phyloP scores from a whole-genome alignment of 306 rosid species.

The Cyamopsis tetragonoloba region DNA sequence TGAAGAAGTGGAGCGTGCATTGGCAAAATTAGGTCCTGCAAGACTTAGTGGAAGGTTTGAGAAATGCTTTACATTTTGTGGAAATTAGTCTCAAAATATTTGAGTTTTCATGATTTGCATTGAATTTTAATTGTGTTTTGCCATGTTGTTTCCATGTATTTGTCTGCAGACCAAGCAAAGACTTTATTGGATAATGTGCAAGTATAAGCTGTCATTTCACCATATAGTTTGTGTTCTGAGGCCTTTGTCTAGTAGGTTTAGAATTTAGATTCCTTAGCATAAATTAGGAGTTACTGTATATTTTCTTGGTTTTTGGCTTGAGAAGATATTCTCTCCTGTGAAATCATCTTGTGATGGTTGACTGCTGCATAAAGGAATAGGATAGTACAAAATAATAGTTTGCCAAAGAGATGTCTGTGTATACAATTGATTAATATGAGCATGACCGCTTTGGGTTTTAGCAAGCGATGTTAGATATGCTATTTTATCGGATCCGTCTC shows the following conservation, averaged over 20 bases:
- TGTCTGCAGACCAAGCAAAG: conserved; percentile 8
- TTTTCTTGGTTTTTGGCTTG: background rate
- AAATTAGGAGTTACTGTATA: background rate
- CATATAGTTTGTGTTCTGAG: conserved; percentile 1
- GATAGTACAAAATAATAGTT: background rate
- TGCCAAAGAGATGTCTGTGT: background rate
- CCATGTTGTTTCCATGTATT: conserved; percentile 6
- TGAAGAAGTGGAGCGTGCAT: conserved; percentile 95
- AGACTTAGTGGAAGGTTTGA: conserved; percentile 70
- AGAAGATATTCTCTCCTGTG: background rate
- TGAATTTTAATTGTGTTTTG: background rate
- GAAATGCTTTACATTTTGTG: conserved; percentile 13
- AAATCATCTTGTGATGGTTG: conserved; percentile 7
- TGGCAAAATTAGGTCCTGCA: conserved; percentile 85
- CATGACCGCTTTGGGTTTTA: background rate
- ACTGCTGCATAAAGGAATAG: background rate
- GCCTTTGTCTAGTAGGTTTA: background rate
- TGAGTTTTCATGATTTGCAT: background rate
- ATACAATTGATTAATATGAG: background rate
- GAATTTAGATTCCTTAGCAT: background rate
- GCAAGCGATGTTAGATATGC: background rate
- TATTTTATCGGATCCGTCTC: background rate
- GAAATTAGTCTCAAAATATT: conserved; percentile 16
- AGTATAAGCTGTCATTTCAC: background rate
- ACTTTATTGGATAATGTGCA: conserved; percentile 9